Evolutionary conservation across 2,329 filamentous ascomycete genomes (phyloP), one percentile per base, ranked within the genome.

Genomic region (Drechslerella stenobrocha): DNA sequence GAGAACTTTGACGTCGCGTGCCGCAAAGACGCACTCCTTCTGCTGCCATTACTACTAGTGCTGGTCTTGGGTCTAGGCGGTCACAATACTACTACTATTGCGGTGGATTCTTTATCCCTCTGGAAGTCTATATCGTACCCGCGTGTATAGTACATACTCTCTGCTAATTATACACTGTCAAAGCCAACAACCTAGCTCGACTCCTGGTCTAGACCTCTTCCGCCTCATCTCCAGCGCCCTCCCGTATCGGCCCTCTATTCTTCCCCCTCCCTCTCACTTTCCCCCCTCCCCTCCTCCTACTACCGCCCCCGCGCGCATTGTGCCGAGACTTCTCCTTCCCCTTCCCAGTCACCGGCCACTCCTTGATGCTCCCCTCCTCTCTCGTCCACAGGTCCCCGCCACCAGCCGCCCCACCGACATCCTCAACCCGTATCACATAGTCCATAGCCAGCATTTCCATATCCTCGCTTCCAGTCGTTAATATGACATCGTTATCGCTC

Each of bases 401-500:
- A 57, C 79, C 77, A 64, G 77, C 81, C 66, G 86, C 77, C 0
- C 84, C 63, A 34, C 52, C 59, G 20, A 56, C 56, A 53, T 73
- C 86, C 70, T 83, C 82, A 1, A 92, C 90, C 73, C 83, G 81
- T 77, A 82, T 82, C 73, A 95, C 92, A 74, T 86, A 89, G 72
- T 81, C 80, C 18, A 82, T 76, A 26, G 84, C 81, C 70, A 95
- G 78, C 4, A 88, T 52, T 0, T 86, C 88, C 2, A 83, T 77
- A 46, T 77, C 82, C 64, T 82, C 74, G 9, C 77, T 78, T 37
- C 72, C 84, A 72, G 84, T 83, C 1, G 83, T 86, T 70, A 92
- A 77, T 69, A 91, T 81, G 6, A 92, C 88, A 1, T 84, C 87
- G 74, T 92, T 92, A 72, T 88, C 87, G 74, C 87, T 90, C 69